Evolutionary conservation across 495 filamentous ascomycete genomes (phyloP).

Genomic region (Penicillium parvum): DNA sequence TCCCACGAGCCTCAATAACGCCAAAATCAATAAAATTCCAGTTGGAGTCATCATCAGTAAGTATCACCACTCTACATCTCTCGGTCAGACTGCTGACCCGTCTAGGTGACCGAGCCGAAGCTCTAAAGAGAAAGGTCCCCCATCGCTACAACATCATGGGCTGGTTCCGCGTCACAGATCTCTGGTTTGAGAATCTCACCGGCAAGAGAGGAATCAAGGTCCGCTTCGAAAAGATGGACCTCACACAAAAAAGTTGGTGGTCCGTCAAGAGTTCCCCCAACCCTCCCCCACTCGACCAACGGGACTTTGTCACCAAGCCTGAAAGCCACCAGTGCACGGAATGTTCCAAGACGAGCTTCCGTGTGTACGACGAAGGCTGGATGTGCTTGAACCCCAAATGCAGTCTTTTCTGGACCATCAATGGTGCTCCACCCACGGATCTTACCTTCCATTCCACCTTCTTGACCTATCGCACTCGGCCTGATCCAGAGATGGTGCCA

Average conservation of each 20-base stretch:
- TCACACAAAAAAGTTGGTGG: constrained; percentile 66
- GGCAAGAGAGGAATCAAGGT: constrained; percentile 48
- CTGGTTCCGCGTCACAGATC: constrained; percentile 66
- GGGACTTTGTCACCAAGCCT: constrained; percentile 19
- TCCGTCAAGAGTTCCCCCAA: constrained; percentile 30
- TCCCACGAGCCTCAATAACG: constrained; percentile 35
- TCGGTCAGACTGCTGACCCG: background rate
- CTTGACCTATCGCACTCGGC: constrained; percentile 42
- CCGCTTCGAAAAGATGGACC: constrained; percentile 67
- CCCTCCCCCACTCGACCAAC: constrained; percentile 13
- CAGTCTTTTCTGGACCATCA: constrained; percentile 48
- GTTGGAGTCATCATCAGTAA: constrained; percentile 60
- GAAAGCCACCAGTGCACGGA: constrained; percentile 29
- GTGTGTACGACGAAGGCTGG: constrained; percentile 59
- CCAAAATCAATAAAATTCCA: constrained; percentile 32
- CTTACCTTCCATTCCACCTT: constrained; percentile 57
- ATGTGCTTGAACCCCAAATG: constrained; percentile 63
- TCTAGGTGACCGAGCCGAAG: constrained; percentile 48
- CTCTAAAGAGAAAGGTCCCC: constrained; percentile 51
- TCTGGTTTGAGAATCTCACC: constrained; percentile 63
- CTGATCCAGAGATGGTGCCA: constrained; percentile 31
- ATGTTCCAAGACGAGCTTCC: constrained; percentile 36
- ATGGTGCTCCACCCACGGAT: constrained; percentile 16
- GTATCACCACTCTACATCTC: constrained; percentile 3
- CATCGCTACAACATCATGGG: constrained; percentile 67